Conservation (phyloP, 495 filamentous ascomycete species). For the Acidiella bohemica region DNA sequence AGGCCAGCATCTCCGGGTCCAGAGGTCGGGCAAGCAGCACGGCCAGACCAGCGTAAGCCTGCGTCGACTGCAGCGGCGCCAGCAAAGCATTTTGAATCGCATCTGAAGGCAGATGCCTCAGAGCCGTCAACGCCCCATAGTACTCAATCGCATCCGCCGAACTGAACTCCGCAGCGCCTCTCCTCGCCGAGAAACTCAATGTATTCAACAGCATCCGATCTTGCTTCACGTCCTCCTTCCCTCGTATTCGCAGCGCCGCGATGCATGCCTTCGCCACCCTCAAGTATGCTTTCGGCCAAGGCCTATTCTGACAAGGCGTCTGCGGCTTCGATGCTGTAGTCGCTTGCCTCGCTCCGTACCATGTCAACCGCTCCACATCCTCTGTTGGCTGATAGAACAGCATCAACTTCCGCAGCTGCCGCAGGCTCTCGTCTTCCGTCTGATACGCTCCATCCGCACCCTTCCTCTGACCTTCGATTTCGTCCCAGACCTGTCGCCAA, state of each 20-base stretch:
- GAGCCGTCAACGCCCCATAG: constrained; percentile 24
- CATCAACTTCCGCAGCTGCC: constrained; percentile 27
- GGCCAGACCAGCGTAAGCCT: constrained; percentile 15
- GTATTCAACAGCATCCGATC: constrained; percentile 5
- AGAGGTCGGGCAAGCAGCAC: constrained; percentile 14
- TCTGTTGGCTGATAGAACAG: constrained; percentile 24
- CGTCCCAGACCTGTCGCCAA: constrained; percentile 61
- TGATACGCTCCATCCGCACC: constrained; percentile 31
- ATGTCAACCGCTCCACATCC: constrained; percentile 26
- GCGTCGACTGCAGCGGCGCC: constrained; percentile 7
- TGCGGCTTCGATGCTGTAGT: constrained; percentile 14
- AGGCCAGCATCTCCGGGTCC: constrained; percentile 13
- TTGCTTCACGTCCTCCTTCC: constrained; percentile 1
- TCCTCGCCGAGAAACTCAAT: constrained; percentile 15
- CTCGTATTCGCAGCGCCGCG: constrained; percentile 14
- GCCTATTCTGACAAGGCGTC: constrained; percentile 14
- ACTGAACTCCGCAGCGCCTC: constrained; percentile 15
- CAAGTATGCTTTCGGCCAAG: constrained; percentile 28
- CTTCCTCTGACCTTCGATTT: constrained; percentile 9
- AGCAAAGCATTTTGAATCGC: constrained; percentile 11
- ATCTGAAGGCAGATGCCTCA: constrained; percentile 8
- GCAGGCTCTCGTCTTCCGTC: constrained; percentile 34
- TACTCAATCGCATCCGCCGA: constrained; percentile 22
- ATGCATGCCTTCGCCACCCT: constrained; percentile 23
- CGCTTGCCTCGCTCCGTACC: constrained; percentile 25